Percentiles rank a stretch among this genome's conserved stretches.
phyloP scores from a whole-genome alignment of 371 early-diverging fungal genomes.

The Mucor mucedo region DNA sequence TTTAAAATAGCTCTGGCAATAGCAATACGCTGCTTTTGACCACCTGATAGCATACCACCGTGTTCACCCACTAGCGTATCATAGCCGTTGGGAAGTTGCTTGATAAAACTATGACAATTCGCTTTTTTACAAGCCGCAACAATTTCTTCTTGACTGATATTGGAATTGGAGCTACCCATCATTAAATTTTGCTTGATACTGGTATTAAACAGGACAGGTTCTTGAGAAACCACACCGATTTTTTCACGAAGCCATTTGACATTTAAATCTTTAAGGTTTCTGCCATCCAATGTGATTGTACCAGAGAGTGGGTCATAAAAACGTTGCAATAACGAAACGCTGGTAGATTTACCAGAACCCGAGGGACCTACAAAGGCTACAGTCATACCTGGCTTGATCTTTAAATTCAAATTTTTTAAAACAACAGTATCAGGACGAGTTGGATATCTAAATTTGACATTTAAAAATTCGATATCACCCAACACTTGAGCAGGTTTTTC shows the following conservation, averaged over 20 bases:
- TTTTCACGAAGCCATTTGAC: constrained; percentile 74
- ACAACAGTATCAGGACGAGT: constrained; percentile 72
- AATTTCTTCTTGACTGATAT: constrained; percentile 55
- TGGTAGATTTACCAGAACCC: constrained; percentile 89
- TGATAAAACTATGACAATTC: constrained; percentile 80
- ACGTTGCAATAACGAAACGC: constrained; percentile 84
- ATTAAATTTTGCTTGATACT: constrained; percentile 81
- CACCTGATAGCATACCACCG: constrained; percentile 79
- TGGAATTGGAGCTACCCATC: constrained; percentile 51
- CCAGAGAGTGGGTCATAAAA: constrained; percentile 83
- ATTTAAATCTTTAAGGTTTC: constrained; percentile 66
- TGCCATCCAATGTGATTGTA: constrained; percentile 71
- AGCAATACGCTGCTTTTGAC: constrained; percentile 64
- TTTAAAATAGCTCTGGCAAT: constrained; percentile 54
- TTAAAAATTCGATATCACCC: constrained; percentile 72
- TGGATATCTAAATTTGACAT: constrained; percentile 78
- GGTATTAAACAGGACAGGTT: constrained; percentile 85
- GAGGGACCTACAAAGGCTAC: constrained; percentile 83
- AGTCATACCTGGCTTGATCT: constrained; percentile 73
- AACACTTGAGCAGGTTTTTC: constrained; percentile 55
- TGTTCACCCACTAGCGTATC: constrained; percentile 74
- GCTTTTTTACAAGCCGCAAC: constrained; percentile 63
- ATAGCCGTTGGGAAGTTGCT: constrained; percentile 73
- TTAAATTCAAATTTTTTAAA: constrained; percentile 62
- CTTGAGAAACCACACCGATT: constrained; percentile 87